Percentiles rank a stretch among this genome's conserved stretches.
Conservation (phyloP, 139 green algal genomes). For the Diplosphaera chodatii region DNA sequence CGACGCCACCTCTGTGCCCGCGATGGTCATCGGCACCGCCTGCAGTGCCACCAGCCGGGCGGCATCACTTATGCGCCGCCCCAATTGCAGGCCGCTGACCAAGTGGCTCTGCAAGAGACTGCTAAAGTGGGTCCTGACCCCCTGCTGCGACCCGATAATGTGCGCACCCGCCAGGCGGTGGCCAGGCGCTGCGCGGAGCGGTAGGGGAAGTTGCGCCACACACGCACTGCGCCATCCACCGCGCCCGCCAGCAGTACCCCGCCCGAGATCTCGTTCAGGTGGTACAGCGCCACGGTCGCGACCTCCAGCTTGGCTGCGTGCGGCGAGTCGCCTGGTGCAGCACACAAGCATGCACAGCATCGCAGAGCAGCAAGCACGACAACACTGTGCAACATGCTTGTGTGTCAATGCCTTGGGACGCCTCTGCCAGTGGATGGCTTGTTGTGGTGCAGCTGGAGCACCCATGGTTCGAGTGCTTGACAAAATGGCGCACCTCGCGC, state of each 20-base stretch:
- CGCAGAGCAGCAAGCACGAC: no score
- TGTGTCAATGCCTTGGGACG: no score
- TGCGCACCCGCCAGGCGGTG: constrained; percentile 64
- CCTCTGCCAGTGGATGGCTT: no score
- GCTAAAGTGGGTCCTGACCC: no score
- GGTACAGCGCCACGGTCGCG: constrained; percentile 26
- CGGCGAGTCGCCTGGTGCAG: constrained; percentile 15
- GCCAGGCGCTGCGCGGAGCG: constrained; percentile 49
- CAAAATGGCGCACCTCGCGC: neutral
- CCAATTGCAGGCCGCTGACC: no score
- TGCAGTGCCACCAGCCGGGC: neutral
- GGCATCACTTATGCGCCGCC: no score
- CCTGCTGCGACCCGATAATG: no score
- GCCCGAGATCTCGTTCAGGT: constrained; percentile 66
- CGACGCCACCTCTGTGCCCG: neutral
- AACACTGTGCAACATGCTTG: no score
- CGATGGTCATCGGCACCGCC: constrained; percentile 5
- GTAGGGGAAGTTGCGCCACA: constrained; percentile 64
- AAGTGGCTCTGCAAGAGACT: no score
- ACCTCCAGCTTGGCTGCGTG: neutral
- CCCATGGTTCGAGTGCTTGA: no score
- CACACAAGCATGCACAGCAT: no score
- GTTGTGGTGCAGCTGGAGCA: no score
- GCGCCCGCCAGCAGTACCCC: constrained; percentile 60
- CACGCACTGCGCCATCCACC: constrained; percentile 59